These are phyloP conservation scores for Desmodesmus armatus DNA, from an alignment of 139 green algal species.

Conservation along the genomic window DNA sequence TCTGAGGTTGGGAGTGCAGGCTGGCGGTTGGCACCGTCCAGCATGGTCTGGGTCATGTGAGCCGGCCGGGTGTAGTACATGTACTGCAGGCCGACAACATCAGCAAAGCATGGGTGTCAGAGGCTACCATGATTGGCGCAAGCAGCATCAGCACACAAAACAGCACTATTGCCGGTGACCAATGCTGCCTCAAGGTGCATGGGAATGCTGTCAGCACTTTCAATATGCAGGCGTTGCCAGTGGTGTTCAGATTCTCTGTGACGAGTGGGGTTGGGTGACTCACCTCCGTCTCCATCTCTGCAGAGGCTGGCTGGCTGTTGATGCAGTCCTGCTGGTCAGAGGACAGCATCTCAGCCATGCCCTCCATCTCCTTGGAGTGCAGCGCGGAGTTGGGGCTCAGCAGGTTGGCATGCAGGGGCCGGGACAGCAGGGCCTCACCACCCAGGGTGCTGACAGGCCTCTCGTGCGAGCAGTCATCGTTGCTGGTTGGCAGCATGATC, in stretches of 20 bases:
- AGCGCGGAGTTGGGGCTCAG: neutral
- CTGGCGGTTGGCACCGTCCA: constrained; percentile 12
- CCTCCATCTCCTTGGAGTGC: neutral
- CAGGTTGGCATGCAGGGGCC: no score
- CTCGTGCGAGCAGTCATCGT: neutral
- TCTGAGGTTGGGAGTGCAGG: constrained; percentile 33
- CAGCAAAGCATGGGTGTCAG: neutral
- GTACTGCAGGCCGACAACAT: constrained; percentile 5
- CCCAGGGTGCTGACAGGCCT: no score
- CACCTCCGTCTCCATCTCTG: constrained; percentile 22
- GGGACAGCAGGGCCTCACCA: no score
- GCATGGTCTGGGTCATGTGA: constrained; percentile 13
- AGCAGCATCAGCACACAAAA: neutral
- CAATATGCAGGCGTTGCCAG: no score
- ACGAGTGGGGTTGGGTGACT: no score
- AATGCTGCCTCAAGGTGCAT: no score
- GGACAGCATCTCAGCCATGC: constrained; percentile 6
- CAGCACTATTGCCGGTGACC: no score
- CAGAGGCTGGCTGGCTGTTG: constrained; percentile 4
- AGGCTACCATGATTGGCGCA: neutral
- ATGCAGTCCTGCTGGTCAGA: neutral
- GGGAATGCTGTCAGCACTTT: no score
- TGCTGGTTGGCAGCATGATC: constrained; percentile 1
- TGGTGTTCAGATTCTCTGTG: no score
- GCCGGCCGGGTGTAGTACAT: constrained; percentile 33